A percentile compares a stretch with the other conserved stretches of the same genome.
phyloP scores from a whole-genome alignment of 1,284 basidiomycete species.

The Apiotrichum sp. region DNA sequence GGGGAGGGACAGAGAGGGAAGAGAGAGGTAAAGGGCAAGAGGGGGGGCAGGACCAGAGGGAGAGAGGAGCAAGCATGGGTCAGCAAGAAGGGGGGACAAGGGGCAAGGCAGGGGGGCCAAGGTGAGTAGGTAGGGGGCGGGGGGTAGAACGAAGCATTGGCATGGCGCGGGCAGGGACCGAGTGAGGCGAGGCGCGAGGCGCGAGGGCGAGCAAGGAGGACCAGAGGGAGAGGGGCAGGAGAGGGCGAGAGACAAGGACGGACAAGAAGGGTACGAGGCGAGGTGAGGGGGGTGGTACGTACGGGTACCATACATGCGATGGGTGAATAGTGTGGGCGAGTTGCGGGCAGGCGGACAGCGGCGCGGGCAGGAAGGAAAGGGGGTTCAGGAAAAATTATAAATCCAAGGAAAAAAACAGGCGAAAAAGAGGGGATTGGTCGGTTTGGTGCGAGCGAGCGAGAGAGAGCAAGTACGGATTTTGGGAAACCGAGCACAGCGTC shows the following conservation, averaged over 20 bases:
- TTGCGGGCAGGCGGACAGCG: not conserved
- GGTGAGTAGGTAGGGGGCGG: not conserved
- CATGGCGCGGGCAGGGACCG: no score
- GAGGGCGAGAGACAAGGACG: not conserved
- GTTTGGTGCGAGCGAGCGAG: no score
- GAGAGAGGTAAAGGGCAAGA: not conserved
- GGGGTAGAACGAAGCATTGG: not conserved
- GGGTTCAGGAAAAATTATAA: no score
- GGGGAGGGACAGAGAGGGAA: not conserved
- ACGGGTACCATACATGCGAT: no score
- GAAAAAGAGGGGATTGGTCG: no score
- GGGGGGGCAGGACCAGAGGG: not conserved
- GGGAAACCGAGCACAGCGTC: not conserved
- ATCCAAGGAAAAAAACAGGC: no score
- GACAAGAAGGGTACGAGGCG: no score
- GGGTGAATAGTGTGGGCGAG: not conserved
- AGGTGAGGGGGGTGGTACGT: not conserved
- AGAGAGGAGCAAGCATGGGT: not conserved
- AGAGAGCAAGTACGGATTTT: no score
- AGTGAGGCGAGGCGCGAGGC: no score
- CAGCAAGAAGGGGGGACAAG: not conserved
- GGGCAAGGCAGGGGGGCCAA: not conserved
- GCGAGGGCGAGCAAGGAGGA: not conserved
- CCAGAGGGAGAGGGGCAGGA: not conserved
- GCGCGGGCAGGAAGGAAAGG: no score